Percentiles rank a stretch among this genome's conserved stretches.
Conservation (phyloP, 148 eudicot species). For the Vaccinium macrocarpon region DNA sequence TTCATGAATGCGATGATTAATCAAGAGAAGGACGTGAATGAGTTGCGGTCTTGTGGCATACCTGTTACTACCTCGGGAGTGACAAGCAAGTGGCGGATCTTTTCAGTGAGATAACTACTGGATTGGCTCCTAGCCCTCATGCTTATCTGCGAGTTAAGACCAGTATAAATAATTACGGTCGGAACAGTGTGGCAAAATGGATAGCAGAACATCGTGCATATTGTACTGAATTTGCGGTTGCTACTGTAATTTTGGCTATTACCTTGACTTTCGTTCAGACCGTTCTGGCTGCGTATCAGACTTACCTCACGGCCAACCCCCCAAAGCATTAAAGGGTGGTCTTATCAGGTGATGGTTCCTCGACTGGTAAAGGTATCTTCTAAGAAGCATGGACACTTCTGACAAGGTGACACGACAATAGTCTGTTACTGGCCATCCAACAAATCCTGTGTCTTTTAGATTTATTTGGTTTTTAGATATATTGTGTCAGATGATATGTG, state of each 20-base stretch:
- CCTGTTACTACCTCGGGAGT: background rate
- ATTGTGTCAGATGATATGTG: background rate
- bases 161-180: too few relatives aligned
- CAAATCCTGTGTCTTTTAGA: background rate
- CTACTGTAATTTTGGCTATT: background rate
- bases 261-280: background rate
- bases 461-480: background rate
- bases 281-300: background rate
- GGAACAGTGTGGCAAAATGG: too few relatives aligned
- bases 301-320: background rate
- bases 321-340: background rate
- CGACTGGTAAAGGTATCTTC: background rate
- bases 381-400: background rate
- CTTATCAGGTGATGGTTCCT: background rate
- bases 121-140: background rate
- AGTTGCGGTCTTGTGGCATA: background rate
- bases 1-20: background rate
- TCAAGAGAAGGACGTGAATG: background rate
- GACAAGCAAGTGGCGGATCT: too few relatives aligned
- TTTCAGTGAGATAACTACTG: background rate
- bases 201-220: too few relatives aligned
- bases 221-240: background rate
- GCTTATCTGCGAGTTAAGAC: background rate
- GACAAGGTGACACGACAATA: background rate
- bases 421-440: background rate